Evolutionary conservation across 371 early-diverging fungal species (phyloP).

Genomic region (Mortierella sp.): DNA sequence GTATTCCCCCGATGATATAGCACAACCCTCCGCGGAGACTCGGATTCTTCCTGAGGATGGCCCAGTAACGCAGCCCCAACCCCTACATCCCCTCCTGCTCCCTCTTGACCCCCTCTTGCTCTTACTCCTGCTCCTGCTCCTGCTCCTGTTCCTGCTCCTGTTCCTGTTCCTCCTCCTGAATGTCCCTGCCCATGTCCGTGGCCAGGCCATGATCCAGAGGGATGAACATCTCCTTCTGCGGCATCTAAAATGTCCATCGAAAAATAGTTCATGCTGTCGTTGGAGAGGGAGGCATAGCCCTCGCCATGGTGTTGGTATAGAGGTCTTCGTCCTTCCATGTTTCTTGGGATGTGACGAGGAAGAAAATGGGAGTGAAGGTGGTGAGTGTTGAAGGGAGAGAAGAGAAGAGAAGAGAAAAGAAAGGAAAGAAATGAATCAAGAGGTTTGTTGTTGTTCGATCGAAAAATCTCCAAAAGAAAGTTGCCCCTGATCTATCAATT

Average conservation of each 20-base stretch:
- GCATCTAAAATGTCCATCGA: not conserved
- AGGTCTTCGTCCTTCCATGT: not conserved
- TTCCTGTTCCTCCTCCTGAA: too few relatives aligned
- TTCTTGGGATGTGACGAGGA: not conserved
- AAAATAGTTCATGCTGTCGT: not conserved
- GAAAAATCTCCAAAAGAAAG: not conserved
- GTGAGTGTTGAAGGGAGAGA: not conserved
- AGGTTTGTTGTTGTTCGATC: not conserved
- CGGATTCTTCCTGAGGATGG: not conserved
- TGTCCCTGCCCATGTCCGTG: not conserved
- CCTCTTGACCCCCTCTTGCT: not conserved
- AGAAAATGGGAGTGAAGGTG: not conserved
- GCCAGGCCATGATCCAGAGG: not conserved
- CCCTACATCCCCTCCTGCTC: not conserved
- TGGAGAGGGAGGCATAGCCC: not conserved
- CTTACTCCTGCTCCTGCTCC: not conserved
- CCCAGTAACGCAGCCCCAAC: not conserved
- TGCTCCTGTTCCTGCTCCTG: not conserved
- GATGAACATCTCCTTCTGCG: not conserved
- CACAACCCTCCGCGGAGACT: constrained; percentile 6
- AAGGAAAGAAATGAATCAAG: not conserved
- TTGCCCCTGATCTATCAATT: not conserved
- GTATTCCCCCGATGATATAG: not conserved
- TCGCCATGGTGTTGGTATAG: not conserved
- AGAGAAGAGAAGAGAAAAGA: not conserved